These are phyloP conservation scores for Collybiopsis luxurians DNA, from an alignment of 768 basidiomycete genomes.

Conservation along the genomic window DNA sequence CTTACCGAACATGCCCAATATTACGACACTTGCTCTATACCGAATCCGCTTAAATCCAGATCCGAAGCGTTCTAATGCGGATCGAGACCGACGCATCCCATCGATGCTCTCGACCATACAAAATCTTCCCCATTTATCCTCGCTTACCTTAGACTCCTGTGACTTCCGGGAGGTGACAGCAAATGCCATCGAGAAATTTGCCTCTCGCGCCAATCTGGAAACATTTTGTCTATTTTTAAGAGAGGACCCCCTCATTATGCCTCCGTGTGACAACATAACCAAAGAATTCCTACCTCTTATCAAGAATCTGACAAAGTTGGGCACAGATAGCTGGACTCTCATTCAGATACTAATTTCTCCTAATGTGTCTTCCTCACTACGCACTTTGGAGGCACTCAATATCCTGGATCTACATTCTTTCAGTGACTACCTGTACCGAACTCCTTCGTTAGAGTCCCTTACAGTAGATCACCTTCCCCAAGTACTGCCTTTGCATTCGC, in stretches of 20 bases:
- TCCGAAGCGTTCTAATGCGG: too few relatives aligned
- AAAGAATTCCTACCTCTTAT: background rate
- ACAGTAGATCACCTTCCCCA: background rate
- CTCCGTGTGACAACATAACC: background rate
- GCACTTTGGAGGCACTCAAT: background rate
- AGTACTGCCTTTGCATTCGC: background rate
- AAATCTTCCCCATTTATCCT: background rate
- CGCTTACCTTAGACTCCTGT: background rate
- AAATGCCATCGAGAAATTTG: background rate
- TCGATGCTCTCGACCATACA: background rate
- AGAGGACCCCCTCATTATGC: background rate
- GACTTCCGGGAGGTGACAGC: background rate
- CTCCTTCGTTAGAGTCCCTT: background rate
- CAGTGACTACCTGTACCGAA: background rate
- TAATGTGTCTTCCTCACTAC: background rate
- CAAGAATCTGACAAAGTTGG: background rate
- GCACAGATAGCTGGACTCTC: background rate
- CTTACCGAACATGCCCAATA: background rate
- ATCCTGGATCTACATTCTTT: background rate
- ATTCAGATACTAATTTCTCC: background rate
- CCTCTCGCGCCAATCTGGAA: background rate
- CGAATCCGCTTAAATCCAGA: background rate
- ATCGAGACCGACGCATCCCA: background rate
- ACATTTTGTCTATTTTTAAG: background rate
- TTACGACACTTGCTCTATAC: background rate